These are phyloP conservation scores for Henckelia pumila DNA, from an alignment of 257 asterid species.

Conservation along the genomic window DNA sequence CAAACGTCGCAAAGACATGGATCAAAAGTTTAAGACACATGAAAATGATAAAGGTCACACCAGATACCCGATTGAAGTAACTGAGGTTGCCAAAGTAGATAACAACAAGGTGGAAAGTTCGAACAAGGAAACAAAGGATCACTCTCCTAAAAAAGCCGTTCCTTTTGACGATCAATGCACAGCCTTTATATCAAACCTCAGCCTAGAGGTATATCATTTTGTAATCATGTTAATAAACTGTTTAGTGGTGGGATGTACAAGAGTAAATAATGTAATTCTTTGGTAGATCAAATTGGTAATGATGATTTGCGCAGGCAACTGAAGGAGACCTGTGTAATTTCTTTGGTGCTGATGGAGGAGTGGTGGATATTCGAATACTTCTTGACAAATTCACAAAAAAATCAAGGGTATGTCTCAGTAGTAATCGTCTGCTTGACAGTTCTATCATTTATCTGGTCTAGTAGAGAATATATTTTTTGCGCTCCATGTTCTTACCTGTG, in stretches of 20 bases:
- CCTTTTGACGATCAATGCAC: constrained; percentile 80
- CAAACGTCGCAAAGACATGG: constrained; percentile 63
- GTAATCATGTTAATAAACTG: constrained; percentile 11
- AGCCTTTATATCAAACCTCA: constrained; percentile 77
- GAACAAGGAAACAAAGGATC: constrained; percentile 39
- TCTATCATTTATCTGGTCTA: background rate
- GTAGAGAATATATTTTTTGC: background rate
- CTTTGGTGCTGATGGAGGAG: constrained; percentile 90
- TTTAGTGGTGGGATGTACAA: constrained; percentile 14
- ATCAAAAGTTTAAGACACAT: constrained; percentile 35
- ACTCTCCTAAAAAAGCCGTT: constrained; percentile 43
- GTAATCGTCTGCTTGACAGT: background rate
- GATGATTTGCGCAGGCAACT: constrained; percentile 53
- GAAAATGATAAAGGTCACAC: constrained; percentile 40
- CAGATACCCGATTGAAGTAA: constrained; percentile 38
- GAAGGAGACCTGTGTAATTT: constrained; percentile 59
- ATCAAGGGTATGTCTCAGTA: constrained; percentile 66
- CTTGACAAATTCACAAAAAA: constrained; percentile 73
- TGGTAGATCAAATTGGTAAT: background rate
- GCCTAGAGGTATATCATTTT: constrained; percentile 50
- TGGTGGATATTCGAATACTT: constrained; percentile 70
- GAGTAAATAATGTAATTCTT: constrained; percentile 4
- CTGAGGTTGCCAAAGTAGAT: constrained; percentile 36
- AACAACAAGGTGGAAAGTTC: constrained; percentile 34
- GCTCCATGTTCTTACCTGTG: constrained; percentile 26